Base-by-base conservation (phyloP, 2,329 filamentous ascomycete genomes). In the Furcasterigmium furcatum region DNA sequence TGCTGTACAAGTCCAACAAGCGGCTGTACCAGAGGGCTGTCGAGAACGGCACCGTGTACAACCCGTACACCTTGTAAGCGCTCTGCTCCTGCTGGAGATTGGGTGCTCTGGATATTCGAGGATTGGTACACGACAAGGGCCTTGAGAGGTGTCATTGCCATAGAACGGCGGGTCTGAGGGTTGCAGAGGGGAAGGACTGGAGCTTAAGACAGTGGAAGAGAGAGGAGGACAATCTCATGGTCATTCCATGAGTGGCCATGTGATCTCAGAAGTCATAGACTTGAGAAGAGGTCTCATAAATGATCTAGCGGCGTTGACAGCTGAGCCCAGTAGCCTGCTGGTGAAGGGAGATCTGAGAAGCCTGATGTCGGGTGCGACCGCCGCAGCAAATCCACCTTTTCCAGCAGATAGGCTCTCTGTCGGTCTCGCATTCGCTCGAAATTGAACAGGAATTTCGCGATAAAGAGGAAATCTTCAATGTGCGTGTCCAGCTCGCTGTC, bases 401-500 rank as follows among this genome's bases (percentile, higher is more conserved):
- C 64, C 13, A 60, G 53, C n/a, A 68, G 38, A 43, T 66, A 68
- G 25, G 69, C 63, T 35, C 68, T 66, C 38, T 74, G 68, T 34
- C 73, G 67, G 24, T 64, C 62, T 48, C 73, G 68, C 24, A 76
- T 66, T 16, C 71, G 63, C 8, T 75, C 70, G 44, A 79, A 72
- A 3, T 69, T 65, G 21, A 77, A 68, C 5, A 79, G 56, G 43
- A 78, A 77, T 27, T 67, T 64, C 29, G 77, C 71, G 44, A 79
- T 60, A 41, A 75, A 77, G 8, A 76, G 55, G 48, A 79, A 77
- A 50, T 81, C 77, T 44, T 78, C 71, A 38, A 80, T 71, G 14
- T 74, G 65, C 4, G 70, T 63, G 5, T 65, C 62, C 3, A 70
- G 71, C 7, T 27, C 74, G 32, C 73, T 66, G 4, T 71, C 58